phyloP scores from a whole-genome alignment of 768 basidiomycete genomes.

The Termitomyces sp. region DNA sequence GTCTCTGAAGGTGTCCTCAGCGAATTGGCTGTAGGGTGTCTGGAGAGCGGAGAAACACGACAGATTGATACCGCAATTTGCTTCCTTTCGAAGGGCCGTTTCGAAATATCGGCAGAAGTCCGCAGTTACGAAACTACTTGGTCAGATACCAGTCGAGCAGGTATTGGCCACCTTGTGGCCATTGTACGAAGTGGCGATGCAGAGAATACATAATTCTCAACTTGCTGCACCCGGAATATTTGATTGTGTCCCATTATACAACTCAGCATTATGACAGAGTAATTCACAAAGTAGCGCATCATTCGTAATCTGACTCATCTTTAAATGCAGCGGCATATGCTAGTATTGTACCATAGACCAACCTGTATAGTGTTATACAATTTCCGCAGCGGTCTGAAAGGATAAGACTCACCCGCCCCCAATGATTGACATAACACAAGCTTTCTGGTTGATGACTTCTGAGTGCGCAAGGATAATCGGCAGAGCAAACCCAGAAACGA shows the following conservation, averaged over 20 bases:
- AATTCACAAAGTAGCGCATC: constrained; percentile 16
- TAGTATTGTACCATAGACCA: constrained; percentile 89
- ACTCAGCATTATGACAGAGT: constrained; percentile 7
- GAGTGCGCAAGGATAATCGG: constrained; percentile 92
- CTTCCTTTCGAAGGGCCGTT: constrained; percentile 69
- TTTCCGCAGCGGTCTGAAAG: not conserved
- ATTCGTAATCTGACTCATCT: constrained; percentile 81
- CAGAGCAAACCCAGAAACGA: constrained; percentile 90
- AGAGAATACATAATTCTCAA: not conserved
- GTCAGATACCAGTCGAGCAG: constrained; percentile 23
- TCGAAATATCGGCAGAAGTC: constrained; percentile 45
- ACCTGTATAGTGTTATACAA: constrained; percentile 28
- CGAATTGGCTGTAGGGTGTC: constrained; percentile 59
- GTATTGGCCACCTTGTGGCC: constrained; percentile 38
- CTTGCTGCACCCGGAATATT: not conserved
- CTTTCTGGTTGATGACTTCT: constrained; percentile 75
- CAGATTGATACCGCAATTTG: constrained; percentile 56
- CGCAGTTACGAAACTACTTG: constrained; percentile 25
- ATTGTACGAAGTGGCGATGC: constrained; percentile 21
- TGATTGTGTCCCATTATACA: constrained; percentile 3
- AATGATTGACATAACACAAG: constrained; percentile 91
- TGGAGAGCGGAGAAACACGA: constrained; percentile 49
- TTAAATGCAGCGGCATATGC: constrained; percentile 82
- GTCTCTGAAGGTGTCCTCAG: constrained; percentile 63
- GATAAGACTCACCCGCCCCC: constrained; percentile 73